Evolutionary conservation across 108 stramenopile genomes (phyloP).

Genomic region (Skeletonema menzelii): DNA sequence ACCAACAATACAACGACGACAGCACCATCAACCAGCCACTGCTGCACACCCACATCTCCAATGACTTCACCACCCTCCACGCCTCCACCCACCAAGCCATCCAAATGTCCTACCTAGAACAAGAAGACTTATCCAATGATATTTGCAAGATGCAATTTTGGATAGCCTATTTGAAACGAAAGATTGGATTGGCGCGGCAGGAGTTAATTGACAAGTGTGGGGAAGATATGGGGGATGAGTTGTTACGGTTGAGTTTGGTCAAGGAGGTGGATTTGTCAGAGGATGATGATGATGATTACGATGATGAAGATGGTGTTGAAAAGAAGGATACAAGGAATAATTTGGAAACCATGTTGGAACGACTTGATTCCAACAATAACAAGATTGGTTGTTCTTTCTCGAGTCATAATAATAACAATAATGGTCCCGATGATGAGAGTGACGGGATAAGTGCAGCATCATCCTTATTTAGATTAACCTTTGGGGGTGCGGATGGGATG

Average conservation of each 20-base stretch:
- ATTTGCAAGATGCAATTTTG: not conserved
- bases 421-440: constrained; percentile 1
- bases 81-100: not conserved
- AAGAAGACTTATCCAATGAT: not conserved
- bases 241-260: not conserved
- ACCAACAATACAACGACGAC: not conserved
- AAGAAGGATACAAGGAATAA: not conserved
- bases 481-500: constrained; percentile 17
- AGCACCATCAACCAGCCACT: no score
- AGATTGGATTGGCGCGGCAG: not conserved
- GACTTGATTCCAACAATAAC: not conserved
- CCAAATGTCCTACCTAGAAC: not conserved
- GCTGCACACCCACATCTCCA: not conserved
- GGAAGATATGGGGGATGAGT: not conserved
- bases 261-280: constrained; percentile 3
- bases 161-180: not conserved
- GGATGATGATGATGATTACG: not conserved
- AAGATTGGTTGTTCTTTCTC: no score
- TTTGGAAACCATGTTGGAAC: not conserved
- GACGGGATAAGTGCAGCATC: not conserved
- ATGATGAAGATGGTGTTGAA: not conserved
- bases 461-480: not conserved
- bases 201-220: not conserved
- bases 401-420: no score
- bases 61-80: not conserved